Base-by-base conservation (phyloP, 2,329 filamentous ascomycete genomes). In the Chaetomium globosum region DNA sequence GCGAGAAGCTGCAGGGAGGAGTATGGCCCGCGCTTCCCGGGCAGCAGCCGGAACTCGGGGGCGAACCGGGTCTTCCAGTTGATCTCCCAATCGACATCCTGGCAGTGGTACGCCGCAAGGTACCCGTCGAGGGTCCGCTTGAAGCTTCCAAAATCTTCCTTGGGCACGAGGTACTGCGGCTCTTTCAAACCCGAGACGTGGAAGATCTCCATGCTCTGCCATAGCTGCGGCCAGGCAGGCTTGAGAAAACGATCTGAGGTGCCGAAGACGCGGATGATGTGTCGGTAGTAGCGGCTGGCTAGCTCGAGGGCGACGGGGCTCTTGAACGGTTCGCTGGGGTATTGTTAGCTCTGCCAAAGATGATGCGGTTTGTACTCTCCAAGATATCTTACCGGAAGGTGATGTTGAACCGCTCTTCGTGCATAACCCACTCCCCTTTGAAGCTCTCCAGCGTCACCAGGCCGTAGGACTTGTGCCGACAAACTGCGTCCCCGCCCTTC, bases 361-460 rank as follows among this genome's bases (percentile, higher is more conserved):
- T 46, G 0, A 19, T n/a, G 4, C 7, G n/a, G 21, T 13, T 39
- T 36, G 10, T 8, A 33, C 33, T 36, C 19, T 6, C 16, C 16
- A 4, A 21, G 4, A 9, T 2, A 8, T 57, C 80, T 75, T 75
- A 84, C 80, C 83, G 81, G 71, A 86, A 86, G 31, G 79, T 77
- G 69, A 87, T 78, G 43, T 81, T 79, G 69, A 87, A 86, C 19
- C 84, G 78, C 72, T 87, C 84, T 69, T 86, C 83, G 65, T 84
- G 80, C 2, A 79, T 77, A 2, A 76, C 75, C 69, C 82, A 81
- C 36, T 83, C 82, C 1, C 83, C 82, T 61, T 78, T 79, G 67
- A 86, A 81, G 19, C 77, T 77, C 63, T 83, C 81, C 62, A 87
- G 75, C 0, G 80, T 83, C 7, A 85, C 80, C 30, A 85, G 75